Evolutionary conservation across 192 early-diverging fungal species (phyloP).

Genomic region (Coemansia sp.): DNA sequence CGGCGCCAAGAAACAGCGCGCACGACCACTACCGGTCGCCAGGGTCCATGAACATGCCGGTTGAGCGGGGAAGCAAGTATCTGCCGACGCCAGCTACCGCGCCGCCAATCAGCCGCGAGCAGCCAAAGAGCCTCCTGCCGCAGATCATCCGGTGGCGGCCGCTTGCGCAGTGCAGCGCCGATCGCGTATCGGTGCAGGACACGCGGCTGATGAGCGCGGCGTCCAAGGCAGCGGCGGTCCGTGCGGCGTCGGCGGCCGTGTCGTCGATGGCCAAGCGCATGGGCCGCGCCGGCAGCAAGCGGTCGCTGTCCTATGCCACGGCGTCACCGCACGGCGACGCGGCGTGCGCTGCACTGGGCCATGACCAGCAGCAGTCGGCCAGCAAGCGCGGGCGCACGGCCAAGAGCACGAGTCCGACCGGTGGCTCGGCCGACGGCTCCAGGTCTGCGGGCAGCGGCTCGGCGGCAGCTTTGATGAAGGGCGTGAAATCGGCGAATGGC

Average conservation of each 20-base stretch:
- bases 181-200: conserved; percentile 31
- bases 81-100: conserved; percentile 1
- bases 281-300: conserved; percentile 27
- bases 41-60: conserved; percentile 1
- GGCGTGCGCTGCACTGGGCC: no score
- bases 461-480: no score
- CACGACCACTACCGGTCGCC: conserved; percentile 3
- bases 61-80: conserved; percentile 3
- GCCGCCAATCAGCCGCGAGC: conserved; percentile 3
- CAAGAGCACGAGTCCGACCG: conserved; percentile 1
- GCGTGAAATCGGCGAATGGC: neutral
- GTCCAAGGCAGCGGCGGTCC: conserved; percentile 41
- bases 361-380: conserved; percentile 8
- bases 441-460: neutral
- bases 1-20: neutral
- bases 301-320: conserved; percentile 11
- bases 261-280: conserved; percentile 29
- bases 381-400: conserved; percentile 20
- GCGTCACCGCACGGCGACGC: neutral
- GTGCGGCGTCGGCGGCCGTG: conserved; percentile 32
- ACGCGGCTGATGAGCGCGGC: conserved; percentile 45
- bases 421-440: neutral
- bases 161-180: conserved; percentile 29
- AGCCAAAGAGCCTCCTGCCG: neutral
- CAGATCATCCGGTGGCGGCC: conserved; percentile 17